Evolutionary conservation across 1,284 basidiomycete genomes (phyloP), one percentile per base, ranked within the genome.

Genomic region (Austroboletus niveus): DNA sequence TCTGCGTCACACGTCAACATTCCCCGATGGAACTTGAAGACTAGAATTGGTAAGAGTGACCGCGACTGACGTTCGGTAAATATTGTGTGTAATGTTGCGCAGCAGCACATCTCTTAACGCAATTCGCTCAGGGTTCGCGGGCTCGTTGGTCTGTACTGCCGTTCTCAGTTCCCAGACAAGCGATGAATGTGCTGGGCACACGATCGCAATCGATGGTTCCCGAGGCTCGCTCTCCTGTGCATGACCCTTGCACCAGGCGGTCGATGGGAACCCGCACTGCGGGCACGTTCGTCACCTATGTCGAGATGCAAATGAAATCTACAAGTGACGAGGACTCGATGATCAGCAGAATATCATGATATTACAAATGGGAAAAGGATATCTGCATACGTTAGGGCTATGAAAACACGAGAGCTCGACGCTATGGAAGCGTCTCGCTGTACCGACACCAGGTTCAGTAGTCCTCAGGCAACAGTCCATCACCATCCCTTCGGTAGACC

Each of bases 391-490:
- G 48, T 40, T 46, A 35, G 51, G 52, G 44, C 53, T 58, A 62
- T 55, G 66, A 56, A 69, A 67, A 65, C 54, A 62, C 47, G 54
- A 43, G 48, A 51, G 48, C 22, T 54, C 32, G 48, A 57, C 54
- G 60, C 48, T 6, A 51, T 59, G 50, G 47, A 66, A 52, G 63
- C 54, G 63, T 63, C 39, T 59, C 52, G 42, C 48, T 52, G 39
- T 52, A 54, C 50, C 48, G 59, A 57, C 64, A 56, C 58, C 56
- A 52, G 40, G 53, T 59, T 56, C 52, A 62, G 54, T 51, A 54
- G 63, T 66, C 65, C 68, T 63, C 67, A 51, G 49, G 53, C 52
- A 60, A 52, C 54, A 49, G 58, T 66, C 60, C 59, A 56, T 62
- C 52, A 55, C 52, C 58, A 65, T 54, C 51, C 43, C 52, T 55